Evolutionary conservation across 2,329 filamentous ascomycete species (phyloP).

Genomic region (Dothistroma pini): DNA sequence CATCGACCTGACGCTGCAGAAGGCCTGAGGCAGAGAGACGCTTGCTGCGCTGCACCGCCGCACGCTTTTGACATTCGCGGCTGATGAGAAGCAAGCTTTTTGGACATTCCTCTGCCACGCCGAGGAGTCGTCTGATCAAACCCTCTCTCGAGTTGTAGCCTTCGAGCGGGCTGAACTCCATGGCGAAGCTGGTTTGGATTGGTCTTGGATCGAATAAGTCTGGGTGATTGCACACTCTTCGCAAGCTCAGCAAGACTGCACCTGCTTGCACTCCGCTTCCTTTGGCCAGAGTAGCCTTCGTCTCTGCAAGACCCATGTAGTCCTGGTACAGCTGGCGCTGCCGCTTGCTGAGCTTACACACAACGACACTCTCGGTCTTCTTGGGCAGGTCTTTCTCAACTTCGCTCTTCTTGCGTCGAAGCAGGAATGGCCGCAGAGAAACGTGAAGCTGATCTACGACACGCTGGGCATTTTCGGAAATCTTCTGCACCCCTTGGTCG

Average conservation of each 20-base stretch:
- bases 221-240: conserved; percentile 97
- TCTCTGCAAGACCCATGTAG: conserved; percentile 87
- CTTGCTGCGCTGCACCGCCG: conserved; percentile 20
- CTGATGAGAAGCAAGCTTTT: conserved; percentile 17
- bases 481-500: conserved; percentile 86
- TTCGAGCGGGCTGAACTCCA: conserved; percentile 66
- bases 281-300: conserved; percentile 79
- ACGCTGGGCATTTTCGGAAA: conserved; percentile 88
- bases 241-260: conserved; percentile 94
- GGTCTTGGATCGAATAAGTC: conserved; percentile 94
- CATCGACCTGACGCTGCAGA: conserved; percentile 22
- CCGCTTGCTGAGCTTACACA: conserved; percentile 90
- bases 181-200: conserved; percentile 95
- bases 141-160: conserved; percentile 71
- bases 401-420: conserved; percentile 88
- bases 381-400: conserved; percentile 99
- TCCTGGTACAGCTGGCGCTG: conserved; percentile 96
- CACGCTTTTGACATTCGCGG: conserved; percentile 21
- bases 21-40: conserved; percentile 22
- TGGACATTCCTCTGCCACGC: conserved; percentile 16
- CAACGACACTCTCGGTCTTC: conserved; percentile 96
- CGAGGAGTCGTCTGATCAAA: conserved; percentile 57
- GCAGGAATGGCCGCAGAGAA: conserved; percentile 84
- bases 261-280: conserved; percentile 98
- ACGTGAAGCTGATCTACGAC: conserved; percentile 94